Evolutionary conservation across 2,329 filamentous ascomycete genomes (phyloP).

Genomic region (Sphaerostilbella broomeana): DNA sequence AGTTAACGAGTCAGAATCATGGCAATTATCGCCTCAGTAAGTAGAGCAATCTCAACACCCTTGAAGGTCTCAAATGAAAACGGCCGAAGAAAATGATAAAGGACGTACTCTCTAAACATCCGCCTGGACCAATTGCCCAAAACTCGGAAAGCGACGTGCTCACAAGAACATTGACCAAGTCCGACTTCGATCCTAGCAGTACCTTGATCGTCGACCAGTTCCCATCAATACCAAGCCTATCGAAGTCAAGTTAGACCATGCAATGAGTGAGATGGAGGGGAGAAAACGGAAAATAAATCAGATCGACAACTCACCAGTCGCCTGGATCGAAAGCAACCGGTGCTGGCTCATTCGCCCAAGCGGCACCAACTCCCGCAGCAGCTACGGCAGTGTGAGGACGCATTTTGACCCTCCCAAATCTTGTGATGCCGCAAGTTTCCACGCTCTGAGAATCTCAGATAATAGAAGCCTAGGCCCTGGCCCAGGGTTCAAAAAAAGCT

Average conservation of each 20-base stretch:
- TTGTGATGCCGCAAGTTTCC: slow-evolving; percentile 1
- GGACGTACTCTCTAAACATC: slow-evolving; percentile 44
- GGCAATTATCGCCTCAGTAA: no score
- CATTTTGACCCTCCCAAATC: slow-evolving; percentile 13
- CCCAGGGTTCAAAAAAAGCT: slow-evolving; percentile 1
- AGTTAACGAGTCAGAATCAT: slow-evolving; percentile 17
- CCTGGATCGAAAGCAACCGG: slow-evolving; percentile 19
- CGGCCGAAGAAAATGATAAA: background rate
- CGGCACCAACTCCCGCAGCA: slow-evolving; percentile 9
- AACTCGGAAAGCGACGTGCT: slow-evolving; percentile 66
- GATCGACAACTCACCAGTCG: slow-evolving; percentile 17
- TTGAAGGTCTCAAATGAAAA: background rate
- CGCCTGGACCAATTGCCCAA: slow-evolving; percentile 57
- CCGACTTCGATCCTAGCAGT: slow-evolving; percentile 34
- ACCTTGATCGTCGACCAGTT: slow-evolving; percentile 66
- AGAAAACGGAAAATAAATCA: background rate
- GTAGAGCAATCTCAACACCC: no score
- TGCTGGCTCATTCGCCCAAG: slow-evolving; percentile 14
- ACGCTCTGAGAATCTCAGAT: slow-evolving; percentile 2
- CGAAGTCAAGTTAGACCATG: background rate
- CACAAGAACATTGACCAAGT: slow-evolving; percentile 37
- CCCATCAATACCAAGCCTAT: slow-evolving; percentile 59
- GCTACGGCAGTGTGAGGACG: slow-evolving; percentile 5
- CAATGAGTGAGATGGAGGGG: background rate
- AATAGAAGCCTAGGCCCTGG: background rate